Percentiles rank a stretch among this genome's conserved stretches.
Conservation (phyloP, 2,329 filamentous ascomycete genomes). For the Trichoderma citrinoviride region DNA sequence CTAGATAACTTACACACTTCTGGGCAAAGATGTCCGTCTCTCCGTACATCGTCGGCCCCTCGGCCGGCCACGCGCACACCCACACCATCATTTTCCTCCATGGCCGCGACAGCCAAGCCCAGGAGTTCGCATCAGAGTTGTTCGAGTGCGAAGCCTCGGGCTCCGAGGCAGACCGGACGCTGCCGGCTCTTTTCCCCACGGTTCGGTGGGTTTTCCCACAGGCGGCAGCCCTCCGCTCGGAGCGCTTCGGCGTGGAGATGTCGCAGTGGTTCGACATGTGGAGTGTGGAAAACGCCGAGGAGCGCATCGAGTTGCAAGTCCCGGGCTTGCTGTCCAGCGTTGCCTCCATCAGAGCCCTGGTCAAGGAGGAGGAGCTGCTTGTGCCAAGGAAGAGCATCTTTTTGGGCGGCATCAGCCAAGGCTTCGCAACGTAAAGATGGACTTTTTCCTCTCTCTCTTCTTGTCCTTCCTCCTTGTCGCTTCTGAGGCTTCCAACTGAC, state of each 20-base stretch:
- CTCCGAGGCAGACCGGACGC: not conserved
- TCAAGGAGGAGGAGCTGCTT: not conserved
- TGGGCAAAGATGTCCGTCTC: not conserved
- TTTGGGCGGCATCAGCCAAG: conserved; percentile 8
- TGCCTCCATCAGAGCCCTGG: not conserved
- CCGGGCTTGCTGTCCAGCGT: not conserved
- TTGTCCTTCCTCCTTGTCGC: too few relatives aligned
- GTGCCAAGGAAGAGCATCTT: not conserved
- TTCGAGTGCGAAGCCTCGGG: conserved; percentile 1
- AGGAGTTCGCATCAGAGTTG: not conserved
- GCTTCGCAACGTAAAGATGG: not conserved
- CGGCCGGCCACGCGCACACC: not conserved
- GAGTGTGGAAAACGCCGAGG: not conserved
- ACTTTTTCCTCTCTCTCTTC: not conserved
- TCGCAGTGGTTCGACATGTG: conserved; percentile 15
- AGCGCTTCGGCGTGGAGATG: conserved; percentile 1
- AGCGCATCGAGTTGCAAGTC: not conserved
- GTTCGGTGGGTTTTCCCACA: conserved; percentile 8
- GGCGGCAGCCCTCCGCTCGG: not conserved
- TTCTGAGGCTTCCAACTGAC: too few relatives aligned
- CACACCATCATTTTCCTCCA: conserved; percentile 3
- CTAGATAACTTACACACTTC: not conserved
- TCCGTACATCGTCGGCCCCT: not conserved
- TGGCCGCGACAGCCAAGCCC: conserved; percentile 1
- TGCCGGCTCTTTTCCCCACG: not conserved